Base-by-base conservation (phyloP, 495 filamentous ascomycete species). In the Xylaria acuta region DNA sequence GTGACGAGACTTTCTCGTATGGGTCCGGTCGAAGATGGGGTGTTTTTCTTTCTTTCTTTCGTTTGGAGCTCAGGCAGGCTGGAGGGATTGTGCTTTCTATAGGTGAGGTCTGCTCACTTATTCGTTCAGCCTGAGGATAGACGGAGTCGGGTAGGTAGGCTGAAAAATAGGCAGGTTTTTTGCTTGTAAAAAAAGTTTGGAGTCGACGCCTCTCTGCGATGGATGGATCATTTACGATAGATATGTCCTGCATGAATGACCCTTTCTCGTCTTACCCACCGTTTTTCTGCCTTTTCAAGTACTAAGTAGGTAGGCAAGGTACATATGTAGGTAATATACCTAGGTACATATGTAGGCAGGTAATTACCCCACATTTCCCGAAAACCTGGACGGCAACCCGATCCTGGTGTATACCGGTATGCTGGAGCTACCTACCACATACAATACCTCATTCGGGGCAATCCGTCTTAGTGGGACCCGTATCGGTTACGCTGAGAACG, bases 351-450 rank as follows among this genome's bases (percentile, higher is more conserved):
- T 27, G 38, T 62, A 60, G 34, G 20, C 3, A 25, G 12, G 60
- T 40, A 40, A 27, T 14, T 11, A 64, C 62, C 62, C 62, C 62
- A 64, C 62, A 41, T 49, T 64, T 64, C 62, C 62, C 62, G 62
- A 40, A 18, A 64, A 27, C 16, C 38, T 6, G 59, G 59, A 38
- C 53, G 25, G 11, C 56, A n/a, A n/a, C 3, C 20, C 30, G 56
- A 22, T 51, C 22, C 22, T 5, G n/a, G 30, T 59, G 5, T 25
- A 16, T 43, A 14, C 41, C 41, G 41, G 47, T 51, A 51, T n/a
- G 25, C 53, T 16, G 27, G 27, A 18, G 7, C n/a, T n/a, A n/a
- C n/a, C 1, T 36, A 5, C 16, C 27, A 59, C 54, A 59, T n/a
- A 59, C 11, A 34, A 58, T 58, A 5, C 5, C n/a, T n/a, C 27